Evolutionary conservation across 2,329 filamentous ascomycete species (phyloP), one percentile per base, ranked within the genome.

Genomic region (Penicillium rolfsii): DNA sequence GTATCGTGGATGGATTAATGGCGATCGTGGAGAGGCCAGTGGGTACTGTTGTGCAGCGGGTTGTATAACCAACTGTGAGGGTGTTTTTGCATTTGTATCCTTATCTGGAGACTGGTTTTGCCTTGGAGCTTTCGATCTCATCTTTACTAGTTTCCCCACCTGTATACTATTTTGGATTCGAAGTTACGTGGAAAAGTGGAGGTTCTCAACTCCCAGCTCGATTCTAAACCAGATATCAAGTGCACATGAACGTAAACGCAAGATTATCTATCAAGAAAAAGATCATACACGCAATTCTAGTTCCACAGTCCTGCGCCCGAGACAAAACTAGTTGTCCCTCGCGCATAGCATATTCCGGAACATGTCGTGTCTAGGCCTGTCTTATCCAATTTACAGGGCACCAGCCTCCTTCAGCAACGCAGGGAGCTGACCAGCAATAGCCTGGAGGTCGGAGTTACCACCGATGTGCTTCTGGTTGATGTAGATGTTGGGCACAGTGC

Each of bases 401-500:
- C 84, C 84, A 65, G 87, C 89, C 52, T 81, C 81, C 80, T 85
- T 84, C 75, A 91, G 80, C 69, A 95, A 77, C 35, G 72, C 71
- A 68, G 87, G 84, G 57, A 98, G 80, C 67, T 96, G 76, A 12
- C 63, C 66, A 78, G 85, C 86, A 79, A 84, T 86, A 56, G 80
- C 83, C 80, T 93, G 89, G 66, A 96, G 78, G 70, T 95, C 94
- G 26, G 92, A 96, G 86, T 98, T 98, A 69, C 95, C 95, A 65
- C 95, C 95, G 76, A 99, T 96, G 81, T 97, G 94, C 83, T 96
- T 82, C 82, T 93, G 82, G 70, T 81, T 82, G 80, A 99, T 98
- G 84, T 91, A 98, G 82, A 97, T 90, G 83, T 98, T 98, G 72
- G 95, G 95, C 5, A 99, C 95, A 71, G 91, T 94, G 73, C 88